Evolutionary conservation across 768 basidiomycete species (phyloP), one percentile per base, ranked within the genome.

Genomic region (Leccinum ochraceum): DNA sequence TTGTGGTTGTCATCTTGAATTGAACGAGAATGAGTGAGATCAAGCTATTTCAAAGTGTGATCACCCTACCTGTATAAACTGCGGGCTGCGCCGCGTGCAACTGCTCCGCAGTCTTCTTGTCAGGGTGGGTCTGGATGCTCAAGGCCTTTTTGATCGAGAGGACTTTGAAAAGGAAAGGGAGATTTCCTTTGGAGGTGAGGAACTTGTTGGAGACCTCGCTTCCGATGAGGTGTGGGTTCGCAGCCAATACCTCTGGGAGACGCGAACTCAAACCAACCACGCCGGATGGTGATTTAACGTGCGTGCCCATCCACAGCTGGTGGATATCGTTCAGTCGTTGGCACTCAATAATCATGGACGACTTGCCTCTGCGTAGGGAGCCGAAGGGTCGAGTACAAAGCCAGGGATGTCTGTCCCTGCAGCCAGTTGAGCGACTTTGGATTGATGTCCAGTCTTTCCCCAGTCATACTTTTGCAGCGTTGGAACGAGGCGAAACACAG

Each of bases 271-370:
- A 82, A 16, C 83, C 81, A 11, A 78, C 61, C 20, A 85, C 70
- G 7, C 74, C 75, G 6, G 89, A 88, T 0, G 89, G 89, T 8
- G 87, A 81, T 37, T 79, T 90, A 2, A 91, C 83, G 67, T 98
- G 97, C 0, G 97, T 98, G 10, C 97, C 97, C 96, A 98, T 98
- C 97, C 97, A 99, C 49, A 99, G 79, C 95, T 98, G 71, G 57
- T 49, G 37, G 42, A 52, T 54, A 28, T 51, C 16, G 8, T 16
- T 61, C 59, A 51, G 49, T 46, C 34, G 53, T 46, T 20, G 6
- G 28, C 17, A 49, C 44, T n/a, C 17, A 26, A 48, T 37, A 58
- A 56, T 22, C 17, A n/a, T 48, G 50, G 26, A 55, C 53, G 44
- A 65, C 85, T 55, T 73, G 94, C 96, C 86, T 99, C 96, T 28